These are phyloP conservation scores for Cucurbita moschata DNA, from an alignment of 306 rosid species.

Conservation along the genomic window DNA sequence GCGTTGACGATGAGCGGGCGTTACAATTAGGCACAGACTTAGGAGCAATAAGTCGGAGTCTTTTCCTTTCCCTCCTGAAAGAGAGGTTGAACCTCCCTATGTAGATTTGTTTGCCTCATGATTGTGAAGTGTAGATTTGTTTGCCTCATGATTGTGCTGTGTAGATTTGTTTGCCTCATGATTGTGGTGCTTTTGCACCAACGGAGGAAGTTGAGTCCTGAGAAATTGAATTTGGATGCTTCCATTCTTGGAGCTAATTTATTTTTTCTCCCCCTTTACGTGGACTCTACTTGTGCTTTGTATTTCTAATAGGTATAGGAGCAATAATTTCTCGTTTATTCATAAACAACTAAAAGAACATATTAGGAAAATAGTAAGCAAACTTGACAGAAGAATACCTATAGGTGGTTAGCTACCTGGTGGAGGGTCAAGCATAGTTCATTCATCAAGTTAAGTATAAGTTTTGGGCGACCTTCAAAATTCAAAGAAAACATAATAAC, in stretches of 20 bases:
- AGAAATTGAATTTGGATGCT: background rate
- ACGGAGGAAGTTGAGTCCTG: background rate
- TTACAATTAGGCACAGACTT: too few species aligned
- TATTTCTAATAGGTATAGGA: too few species aligned
- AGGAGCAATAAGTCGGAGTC: too few species aligned
- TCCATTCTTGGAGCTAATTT: background rate
- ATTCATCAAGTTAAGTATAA: conserved; percentile 22
- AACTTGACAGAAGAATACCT: conserved; percentile 22
- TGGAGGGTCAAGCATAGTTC: conserved; percentile 19
- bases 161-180: too few species aligned
- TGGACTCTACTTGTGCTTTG: too few species aligned
- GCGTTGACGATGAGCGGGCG: too few species aligned
- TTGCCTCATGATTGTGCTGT: too few species aligned
- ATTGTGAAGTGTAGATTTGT: too few species aligned
- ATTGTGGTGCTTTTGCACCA: conserved; percentile 1
- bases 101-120: too few species aligned
- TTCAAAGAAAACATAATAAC: background rate
- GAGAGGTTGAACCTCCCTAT: too few species aligned
- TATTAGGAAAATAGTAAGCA: background rate
- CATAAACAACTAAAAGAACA: background rate
- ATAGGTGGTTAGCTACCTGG: conserved; percentile 45
- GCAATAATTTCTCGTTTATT: background rate
- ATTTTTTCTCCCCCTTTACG: background rate
- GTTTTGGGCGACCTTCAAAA: conserved; percentile 33
- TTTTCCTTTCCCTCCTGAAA: too few species aligned